A percentile compares a stretch with the other conserved stretches of the same genome.
phyloP scores from a whole-genome alignment of 495 filamentous ascomycete species.

The Xylaria telfairii region DNA sequence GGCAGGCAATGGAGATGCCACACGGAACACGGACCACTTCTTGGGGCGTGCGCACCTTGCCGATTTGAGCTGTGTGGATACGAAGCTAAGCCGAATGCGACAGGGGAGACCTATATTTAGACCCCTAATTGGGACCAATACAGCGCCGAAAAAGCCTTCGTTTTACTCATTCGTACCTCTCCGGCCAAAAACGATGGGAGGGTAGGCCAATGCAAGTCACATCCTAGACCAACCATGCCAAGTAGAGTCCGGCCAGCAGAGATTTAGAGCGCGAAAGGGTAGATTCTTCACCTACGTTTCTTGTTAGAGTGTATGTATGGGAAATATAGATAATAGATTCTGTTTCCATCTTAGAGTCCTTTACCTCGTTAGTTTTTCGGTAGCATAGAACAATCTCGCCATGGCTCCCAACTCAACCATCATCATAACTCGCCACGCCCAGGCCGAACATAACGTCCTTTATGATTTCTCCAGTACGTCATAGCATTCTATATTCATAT shows the following conservation, averaged over 20 bases:
- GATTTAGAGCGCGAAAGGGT: background rate
- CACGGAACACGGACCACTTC: too few relatives aligned
- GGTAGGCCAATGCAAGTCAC: too few relatives aligned
- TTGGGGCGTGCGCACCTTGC: too few relatives aligned
- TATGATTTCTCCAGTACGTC: conserved; percentile 37
- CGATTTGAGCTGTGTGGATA: too few relatives aligned
- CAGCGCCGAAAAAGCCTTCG: too few relatives aligned
- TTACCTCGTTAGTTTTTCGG: background rate
- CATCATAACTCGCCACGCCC: conserved; percentile 63
- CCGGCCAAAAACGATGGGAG: too few relatives aligned
- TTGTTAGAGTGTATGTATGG: background rate
- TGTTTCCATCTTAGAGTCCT: background rate
- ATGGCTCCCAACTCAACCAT: conserved; percentile 60
- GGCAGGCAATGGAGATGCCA: too few relatives aligned
- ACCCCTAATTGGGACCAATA: too few relatives aligned
- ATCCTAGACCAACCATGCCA: background rate
- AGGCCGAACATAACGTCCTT: conserved; percentile 61
- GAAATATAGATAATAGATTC: background rate
- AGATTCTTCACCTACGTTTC: background rate
- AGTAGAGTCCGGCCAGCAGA: background rate
- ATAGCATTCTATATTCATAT: background rate
- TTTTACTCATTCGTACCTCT: too few relatives aligned
- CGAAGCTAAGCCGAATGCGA: too few relatives aligned
- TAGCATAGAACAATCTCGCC: background rate
- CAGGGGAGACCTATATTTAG: too few relatives aligned